Base-by-base conservation (phyloP, 768 basidiomycete genomes). In the Panellus pusillus region DNA sequence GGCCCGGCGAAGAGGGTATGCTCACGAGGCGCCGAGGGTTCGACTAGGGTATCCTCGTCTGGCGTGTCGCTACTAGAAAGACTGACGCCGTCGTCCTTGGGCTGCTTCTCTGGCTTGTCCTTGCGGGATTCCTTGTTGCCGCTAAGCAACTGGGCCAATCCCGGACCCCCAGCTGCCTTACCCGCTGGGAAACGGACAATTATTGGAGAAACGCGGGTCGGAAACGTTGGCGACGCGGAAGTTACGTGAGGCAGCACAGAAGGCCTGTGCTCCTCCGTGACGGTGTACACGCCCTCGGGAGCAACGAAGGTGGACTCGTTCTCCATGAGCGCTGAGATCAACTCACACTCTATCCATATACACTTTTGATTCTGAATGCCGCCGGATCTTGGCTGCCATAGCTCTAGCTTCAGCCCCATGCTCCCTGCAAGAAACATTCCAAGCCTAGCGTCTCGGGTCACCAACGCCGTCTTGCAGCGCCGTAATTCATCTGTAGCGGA, bases 261-360 rank as follows among this genome's bases (percentile, higher is more conserved):
- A 0, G 88, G 84, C 68, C 86, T 91, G 77, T 89, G 86, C 65
- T 93, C 92, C 62, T 93, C 91, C 15, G 87, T 90, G 66, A 91
- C 81, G 20, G 89, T 86, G 74, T 93, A 93, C 39, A 93, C 89
- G 61, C 91, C 91, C 70, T 93, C 91, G 47, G 91, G 91, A 31
- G 91, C 91, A 41, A 92, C 86, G 70, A 93, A 92, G 24, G 89
- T 87, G 55, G 81, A 79, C 49, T 91, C 89, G 77, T 80, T 89
- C 77, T 92, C 89, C 86, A 91, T 90, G 5, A 40, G 39, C 9
- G 39, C 39, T 6, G 17, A 40, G 19, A 40, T 35, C 32, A 35
- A 35, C 32, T 35, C 32, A 14, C 32, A 35, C 32, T 35, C 31
- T 6, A 32, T 32, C 31, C 31, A n/a, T n/a, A n/a, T n/a, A n/a